Conservation (phyloP, 192 early-diverging fungal species). For the Phlyctochytrium bullatum region DNA sequence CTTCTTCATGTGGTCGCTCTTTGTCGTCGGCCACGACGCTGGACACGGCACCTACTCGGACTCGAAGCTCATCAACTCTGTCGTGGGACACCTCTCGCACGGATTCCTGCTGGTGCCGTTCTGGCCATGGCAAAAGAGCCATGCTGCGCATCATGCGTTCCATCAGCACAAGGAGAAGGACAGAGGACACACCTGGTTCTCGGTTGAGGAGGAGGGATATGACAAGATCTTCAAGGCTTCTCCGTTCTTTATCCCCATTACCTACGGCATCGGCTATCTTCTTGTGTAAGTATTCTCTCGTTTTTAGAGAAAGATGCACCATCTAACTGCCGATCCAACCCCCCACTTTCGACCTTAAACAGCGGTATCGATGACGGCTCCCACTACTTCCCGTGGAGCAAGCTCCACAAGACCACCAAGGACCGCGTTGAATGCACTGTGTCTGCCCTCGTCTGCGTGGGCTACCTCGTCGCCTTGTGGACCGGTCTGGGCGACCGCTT, state of each 20-base stretch:
- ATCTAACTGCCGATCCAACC: background rate
- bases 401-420: conserved; percentile 27
- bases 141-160: conserved; percentile 42
- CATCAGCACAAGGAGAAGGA: conserved; percentile 48
- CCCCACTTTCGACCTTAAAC: background rate
- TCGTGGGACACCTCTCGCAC: conserved; percentile 42
- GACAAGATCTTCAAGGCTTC: conserved; percentile 29
- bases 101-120: conserved; percentile 44
- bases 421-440: conserved; percentile 33
- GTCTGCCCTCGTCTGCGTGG: conserved; percentile 20
- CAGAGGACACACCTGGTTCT: conserved; percentile 35
- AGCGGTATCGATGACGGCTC: conserved; percentile 32
- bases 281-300: conserved; percentile 4
- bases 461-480: conserved; percentile 22
- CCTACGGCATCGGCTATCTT: conserved; percentile 35
- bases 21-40: conserved; percentile 46
- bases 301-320: no score
- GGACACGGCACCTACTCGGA: conserved; percentile 42
- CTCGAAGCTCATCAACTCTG: conserved; percentile 32
- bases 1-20: conserved; percentile 45
- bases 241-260: conserved; percentile 35
- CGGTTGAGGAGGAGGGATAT: conserved; percentile 28
- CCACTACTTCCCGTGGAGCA: conserved; percentile 34
- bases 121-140: conserved; percentile 43
- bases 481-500: conserved; percentile 14